A percentile compares a stretch with the other conserved stretches of the same genome.
phyloP scores from a whole-genome alignment of 2,329 filamentous ascomycete genomes.

The Aureobasidium leucospermi region DNA sequence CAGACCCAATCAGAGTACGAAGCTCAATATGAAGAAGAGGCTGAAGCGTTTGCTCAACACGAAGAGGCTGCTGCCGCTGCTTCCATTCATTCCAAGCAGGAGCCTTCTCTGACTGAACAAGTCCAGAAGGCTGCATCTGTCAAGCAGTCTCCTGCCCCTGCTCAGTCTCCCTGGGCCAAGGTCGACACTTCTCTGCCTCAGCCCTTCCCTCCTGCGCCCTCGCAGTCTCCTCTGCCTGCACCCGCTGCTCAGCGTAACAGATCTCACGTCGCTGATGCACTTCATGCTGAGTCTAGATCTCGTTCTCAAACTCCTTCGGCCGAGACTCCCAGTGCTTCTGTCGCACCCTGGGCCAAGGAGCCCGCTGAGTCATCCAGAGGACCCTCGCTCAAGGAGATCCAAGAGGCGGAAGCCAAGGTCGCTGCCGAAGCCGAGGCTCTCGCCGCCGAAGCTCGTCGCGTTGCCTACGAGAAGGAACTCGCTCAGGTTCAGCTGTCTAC shows the following conservation, averaged over 20 bases:
- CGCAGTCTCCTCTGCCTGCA: slow-evolving; percentile 75
- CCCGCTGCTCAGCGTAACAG: slow-evolving; percentile 79
- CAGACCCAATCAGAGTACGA: slow-evolving; percentile 4
- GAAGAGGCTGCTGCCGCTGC: slow-evolving; percentile 13
- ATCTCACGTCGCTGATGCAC: slow-evolving; percentile 72
- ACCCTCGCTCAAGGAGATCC: slow-evolving; percentile 91
- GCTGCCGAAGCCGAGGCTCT: slow-evolving; percentile 82
- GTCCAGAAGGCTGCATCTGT: slow-evolving; percentile 66
- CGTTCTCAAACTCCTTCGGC: slow-evolving; percentile 68
- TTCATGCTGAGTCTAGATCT: slow-evolving; percentile 59
- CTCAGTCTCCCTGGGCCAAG: slow-evolving; percentile 51
- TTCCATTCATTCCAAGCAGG: slow-evolving; percentile 28
- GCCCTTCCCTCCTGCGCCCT: slow-evolving; percentile 66
- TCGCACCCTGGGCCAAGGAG: slow-evolving; percentile 95
- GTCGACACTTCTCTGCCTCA: slow-evolving; percentile 63
- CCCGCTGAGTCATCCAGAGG: slow-evolving; percentile 65
- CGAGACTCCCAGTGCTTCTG: slow-evolving; percentile 59
- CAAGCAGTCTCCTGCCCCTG: slow-evolving; percentile 48
- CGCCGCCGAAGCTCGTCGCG: slow-evolving; percentile 69
- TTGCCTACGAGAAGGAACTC: slow-evolving; percentile 72
- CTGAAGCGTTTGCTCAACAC: slow-evolving; percentile 21
- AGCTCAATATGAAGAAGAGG: slow-evolving; percentile 20
- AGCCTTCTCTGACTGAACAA: slow-evolving; percentile 69
- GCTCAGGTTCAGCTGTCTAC: slow-evolving; percentile 51
- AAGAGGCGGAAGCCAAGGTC: slow-evolving; percentile 88